These are phyloP conservation scores for Amborella trichopoda DNA, from an alignment of 164 flowering plant genomes.

Conservation along the genomic window DNA sequence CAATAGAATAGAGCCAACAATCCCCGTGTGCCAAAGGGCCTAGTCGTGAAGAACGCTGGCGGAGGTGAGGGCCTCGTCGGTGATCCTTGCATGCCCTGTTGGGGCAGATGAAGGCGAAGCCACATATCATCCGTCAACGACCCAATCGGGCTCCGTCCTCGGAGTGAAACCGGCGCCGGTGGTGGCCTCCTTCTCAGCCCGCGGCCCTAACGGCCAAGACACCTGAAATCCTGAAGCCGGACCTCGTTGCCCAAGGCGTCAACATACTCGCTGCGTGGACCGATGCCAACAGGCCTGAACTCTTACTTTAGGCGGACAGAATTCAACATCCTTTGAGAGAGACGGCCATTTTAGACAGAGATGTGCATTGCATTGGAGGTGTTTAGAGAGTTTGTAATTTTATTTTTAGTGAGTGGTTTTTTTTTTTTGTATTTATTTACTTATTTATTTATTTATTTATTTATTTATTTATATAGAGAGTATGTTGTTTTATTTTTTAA, in stretches of 20 bases:
- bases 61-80: slow-evolving; percentile 84
- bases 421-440: too few relatives aligned
- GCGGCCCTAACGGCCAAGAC: slow-evolving; percentile 69
- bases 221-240: slow-evolving; percentile 72
- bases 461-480: too few relatives aligned
- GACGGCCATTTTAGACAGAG: too few relatives aligned
- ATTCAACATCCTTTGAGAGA: slow-evolving; percentile 68
- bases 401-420: too few relatives aligned
- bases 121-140: slow-evolving; percentile 27
- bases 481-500: too few relatives aligned
- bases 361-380: too few relatives aligned
- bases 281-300: slow-evolving; percentile 53
- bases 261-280: slow-evolving; percentile 85
- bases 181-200: slow-evolving; percentile 64
- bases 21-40: slow-evolving; percentile 66
- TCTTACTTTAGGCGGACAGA: slow-evolving; percentile 44
- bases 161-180: slow-evolving; percentile 82
- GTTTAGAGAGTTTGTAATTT: too few relatives aligned
- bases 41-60: slow-evolving; percentile 69
- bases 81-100: slow-evolving; percentile 66
- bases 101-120: slow-evolving; percentile 56
- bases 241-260: slow-evolving; percentile 71
- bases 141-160: slow-evolving; percentile 46
- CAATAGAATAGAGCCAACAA: slow-evolving; percentile 59
- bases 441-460: too few relatives aligned